Percentiles rank a stretch among this genome's conserved stretches.
These are phyloP conservation scores for Austroboletus novae-zelandiae DNA, from an alignment of 1,284 basidiomycete genomes.

Conservation along the genomic window DNA sequence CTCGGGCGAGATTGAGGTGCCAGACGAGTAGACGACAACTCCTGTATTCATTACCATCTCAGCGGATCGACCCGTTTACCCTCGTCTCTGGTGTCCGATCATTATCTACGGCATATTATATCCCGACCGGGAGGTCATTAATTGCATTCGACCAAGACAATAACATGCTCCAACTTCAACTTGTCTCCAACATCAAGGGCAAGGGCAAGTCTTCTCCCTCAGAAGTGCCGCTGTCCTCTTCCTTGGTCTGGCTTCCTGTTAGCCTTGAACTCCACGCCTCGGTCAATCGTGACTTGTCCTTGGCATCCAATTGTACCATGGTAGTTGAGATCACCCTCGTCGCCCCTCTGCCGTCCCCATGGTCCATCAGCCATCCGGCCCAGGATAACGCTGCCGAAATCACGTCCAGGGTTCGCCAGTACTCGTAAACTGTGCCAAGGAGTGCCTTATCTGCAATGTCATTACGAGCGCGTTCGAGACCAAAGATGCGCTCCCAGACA, in stretches of 20 bases:
- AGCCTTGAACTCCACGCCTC: constrained; percentile 28
- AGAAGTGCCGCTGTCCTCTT: constrained; percentile 21
- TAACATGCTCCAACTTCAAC: not conserved
- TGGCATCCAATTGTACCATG: constrained; percentile 21
- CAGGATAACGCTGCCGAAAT: constrained; percentile 42
- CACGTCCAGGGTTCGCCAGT: constrained; percentile 41
- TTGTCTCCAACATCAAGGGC: constrained; percentile 16
- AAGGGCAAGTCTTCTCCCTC: constrained; percentile 17
- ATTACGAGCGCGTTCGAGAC: constrained; percentile 27
- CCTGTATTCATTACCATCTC: constrained; percentile 23
- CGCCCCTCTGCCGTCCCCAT: constrained; percentile 39
- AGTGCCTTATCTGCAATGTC: constrained; percentile 28
- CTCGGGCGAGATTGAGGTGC: constrained; percentile 92
- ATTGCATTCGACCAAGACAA: not conserved
- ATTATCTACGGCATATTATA: not conserved
- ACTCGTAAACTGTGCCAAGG: constrained; percentile 39
- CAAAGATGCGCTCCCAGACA: constrained; percentile 46
- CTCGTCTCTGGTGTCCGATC: not conserved
- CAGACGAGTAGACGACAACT: constrained; percentile 74
- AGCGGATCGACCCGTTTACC: not conserved
- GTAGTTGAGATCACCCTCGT: constrained; percentile 33
- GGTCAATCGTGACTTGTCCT: constrained; percentile 27
- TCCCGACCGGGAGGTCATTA: too few species aligned
- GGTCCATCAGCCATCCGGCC: constrained; percentile 45
- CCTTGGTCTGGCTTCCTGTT: constrained; percentile 25